Percentiles rank a stretch among this genome's conserved stretches.
Evolutionary conservation across 2,329 filamentous ascomycete genomes (phyloP).

Genomic region (Colletotrichum musae): DNA sequence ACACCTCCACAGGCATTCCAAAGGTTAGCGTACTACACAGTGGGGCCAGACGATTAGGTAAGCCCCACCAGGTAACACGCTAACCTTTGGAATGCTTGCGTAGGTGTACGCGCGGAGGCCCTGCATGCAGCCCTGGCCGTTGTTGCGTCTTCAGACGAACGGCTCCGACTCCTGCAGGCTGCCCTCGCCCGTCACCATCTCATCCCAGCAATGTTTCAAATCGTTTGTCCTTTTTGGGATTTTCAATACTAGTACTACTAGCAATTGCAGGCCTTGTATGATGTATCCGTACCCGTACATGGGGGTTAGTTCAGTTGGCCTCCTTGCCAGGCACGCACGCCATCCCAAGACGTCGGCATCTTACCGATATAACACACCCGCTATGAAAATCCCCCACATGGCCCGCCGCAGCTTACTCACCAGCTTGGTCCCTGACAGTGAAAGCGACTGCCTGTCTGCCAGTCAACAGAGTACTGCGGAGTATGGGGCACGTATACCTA

Average conservation of each 20-base stretch:
- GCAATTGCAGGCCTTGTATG: too few relatives aligned
- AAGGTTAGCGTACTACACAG: too few relatives aligned
- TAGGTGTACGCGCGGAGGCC: conserved; percentile 14
- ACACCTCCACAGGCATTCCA: too few relatives aligned
- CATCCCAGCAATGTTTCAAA: conserved; percentile 24
- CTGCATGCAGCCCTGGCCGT: conserved; percentile 11
- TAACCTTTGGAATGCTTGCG: too few relatives aligned
- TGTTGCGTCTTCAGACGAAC: conserved; percentile 25
- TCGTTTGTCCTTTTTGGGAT: conserved; percentile 7
- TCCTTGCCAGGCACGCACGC: neutral
- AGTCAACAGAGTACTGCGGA: too few relatives aligned
- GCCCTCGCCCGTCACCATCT: conserved; percentile 1
- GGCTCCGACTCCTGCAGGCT: conserved; percentile 13
- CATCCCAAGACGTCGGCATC: conserved; percentile 18
- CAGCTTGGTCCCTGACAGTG: neutral
- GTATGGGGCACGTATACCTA: too few relatives aligned
- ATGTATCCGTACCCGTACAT: neutral
- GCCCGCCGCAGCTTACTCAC: conserved; percentile 15
- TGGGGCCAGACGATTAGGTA: too few relatives aligned
- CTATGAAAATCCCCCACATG: conserved; percentile 26
- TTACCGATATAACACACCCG: conserved; percentile 14
- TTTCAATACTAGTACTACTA: neutral
- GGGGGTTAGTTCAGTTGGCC: too few relatives aligned
- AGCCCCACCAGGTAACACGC: too few relatives aligned
- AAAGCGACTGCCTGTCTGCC: too few relatives aligned